A percentile compares a stretch with the other conserved stretches of the same genome.
phyloP scores from a whole-genome alignment of 2,329 filamentous ascomycete species.

The Fusarium devonianum region DNA sequence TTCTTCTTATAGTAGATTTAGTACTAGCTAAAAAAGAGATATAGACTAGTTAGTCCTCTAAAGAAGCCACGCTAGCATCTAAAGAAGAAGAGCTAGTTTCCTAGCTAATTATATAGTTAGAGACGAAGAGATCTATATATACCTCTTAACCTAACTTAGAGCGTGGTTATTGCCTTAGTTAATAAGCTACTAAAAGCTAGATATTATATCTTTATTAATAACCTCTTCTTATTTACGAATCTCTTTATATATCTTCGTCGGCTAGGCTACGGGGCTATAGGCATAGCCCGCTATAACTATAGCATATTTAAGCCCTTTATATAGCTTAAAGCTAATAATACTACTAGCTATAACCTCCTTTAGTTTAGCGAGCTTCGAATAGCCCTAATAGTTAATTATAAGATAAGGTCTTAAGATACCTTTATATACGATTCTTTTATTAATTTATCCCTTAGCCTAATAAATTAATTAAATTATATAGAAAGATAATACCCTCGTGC shows the following conservation, averaged over 20 bases:
- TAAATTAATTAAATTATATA: conserved; percentile 15
- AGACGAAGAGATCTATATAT: not conserved
- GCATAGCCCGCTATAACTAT: conserved; percentile 11
- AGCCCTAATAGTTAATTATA: conserved; percentile 1
- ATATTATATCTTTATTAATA: conserved; percentile 9
- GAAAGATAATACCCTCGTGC: conserved; percentile 23
- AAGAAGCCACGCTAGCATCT: not conserved
- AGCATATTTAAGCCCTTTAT: conserved; percentile 10
- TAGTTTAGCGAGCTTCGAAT: not conserved
- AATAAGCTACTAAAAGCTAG: not conserved
- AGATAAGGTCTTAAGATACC: not conserved
- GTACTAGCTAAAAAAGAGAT: conserved; percentile 3
- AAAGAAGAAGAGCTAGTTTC: not conserved
- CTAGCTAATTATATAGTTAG: not conserved
- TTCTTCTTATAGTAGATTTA: conserved; percentile 3
- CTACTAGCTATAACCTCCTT: not conserved
- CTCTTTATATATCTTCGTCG: not conserved
- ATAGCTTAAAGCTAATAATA: conserved; percentile 6
- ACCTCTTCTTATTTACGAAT: not conserved
- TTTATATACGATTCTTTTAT: conserved; percentile 1
- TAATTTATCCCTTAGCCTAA: conserved; percentile 9
- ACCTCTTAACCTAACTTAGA: not conserved
- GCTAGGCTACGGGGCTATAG: conserved; percentile 5
- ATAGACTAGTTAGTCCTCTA: not conserved
- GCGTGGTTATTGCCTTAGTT: conserved; percentile 1